phyloP scores from a whole-genome alignment of 495 filamentous ascomycete species.

The Hyaloscypha hepaticicola region DNA sequence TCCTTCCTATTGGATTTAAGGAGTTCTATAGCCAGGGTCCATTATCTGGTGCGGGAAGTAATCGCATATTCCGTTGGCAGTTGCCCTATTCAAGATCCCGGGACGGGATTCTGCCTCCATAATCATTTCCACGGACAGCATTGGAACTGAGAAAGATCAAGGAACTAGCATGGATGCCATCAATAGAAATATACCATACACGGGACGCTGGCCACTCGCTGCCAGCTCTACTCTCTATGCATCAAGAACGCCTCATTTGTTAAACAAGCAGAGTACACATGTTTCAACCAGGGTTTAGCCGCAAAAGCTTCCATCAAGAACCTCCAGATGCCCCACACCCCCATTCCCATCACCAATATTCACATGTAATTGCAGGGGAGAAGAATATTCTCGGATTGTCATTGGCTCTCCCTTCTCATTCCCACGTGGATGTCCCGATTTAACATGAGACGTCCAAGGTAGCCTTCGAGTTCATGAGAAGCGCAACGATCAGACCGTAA shows the following conservation, averaged over 20 bases:
- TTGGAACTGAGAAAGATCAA: slow-evolving; percentile 1
- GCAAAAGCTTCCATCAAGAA: slow-evolving; percentile 5
- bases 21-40: background rate
- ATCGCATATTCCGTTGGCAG: background rate
- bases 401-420: slow-evolving; percentile 15
- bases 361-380: slow-evolving; percentile 26
- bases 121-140: background rate
- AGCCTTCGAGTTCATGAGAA: slow-evolving; percentile 96
- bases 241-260: slow-evolving; percentile 29
- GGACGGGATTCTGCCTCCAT: background rate
- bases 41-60: background rate
- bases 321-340: slow-evolving; percentile 13
- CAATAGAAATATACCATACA: slow-evolving; percentile 35
- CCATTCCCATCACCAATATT: slow-evolving; percentile 24
- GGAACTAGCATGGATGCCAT: slow-evolving; percentile 25
- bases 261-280: slow-evolving; percentile 33
- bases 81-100: background rate
- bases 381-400: slow-evolving; percentile 25
- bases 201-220: slow-evolving; percentile 20
- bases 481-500: slow-evolving; percentile 96
- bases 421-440: slow-evolving; percentile 2
- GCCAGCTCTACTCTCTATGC: slow-evolving; percentile 33
- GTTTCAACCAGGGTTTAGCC: slow-evolving; percentile 21
- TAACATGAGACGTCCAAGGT: slow-evolving; percentile 42
- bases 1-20: background rate